These are phyloP conservation scores for Stephania japonica DNA, from an alignment of 164 flowering plant genomes.

Conservation along the genomic window DNA sequence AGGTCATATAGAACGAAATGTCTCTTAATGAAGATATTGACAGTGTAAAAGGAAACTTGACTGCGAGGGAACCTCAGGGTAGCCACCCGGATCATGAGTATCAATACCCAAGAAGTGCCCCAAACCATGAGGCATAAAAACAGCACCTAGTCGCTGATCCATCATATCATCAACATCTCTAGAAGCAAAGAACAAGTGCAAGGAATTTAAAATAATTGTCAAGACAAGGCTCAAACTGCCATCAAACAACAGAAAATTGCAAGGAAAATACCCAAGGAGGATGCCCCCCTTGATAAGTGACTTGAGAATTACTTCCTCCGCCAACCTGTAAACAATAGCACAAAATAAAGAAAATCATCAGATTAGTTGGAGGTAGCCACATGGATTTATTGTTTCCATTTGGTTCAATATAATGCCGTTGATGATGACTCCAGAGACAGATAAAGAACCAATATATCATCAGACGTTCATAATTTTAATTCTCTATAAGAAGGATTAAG, in stretches of 20 bases:
- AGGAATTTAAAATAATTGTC: not conserved
- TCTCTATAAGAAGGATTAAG: too few relatives aligned
- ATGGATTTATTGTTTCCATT: too few relatives aligned
- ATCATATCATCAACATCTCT: slow-evolving; percentile 86
- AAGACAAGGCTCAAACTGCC: not conserved
- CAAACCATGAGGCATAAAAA: slow-evolving; percentile 95
- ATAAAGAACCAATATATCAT: too few relatives aligned
- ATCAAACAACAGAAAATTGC: not conserved
- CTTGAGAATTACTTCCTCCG: slow-evolving; percentile 66
- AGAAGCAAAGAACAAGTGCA: slow-evolving; percentile 10
- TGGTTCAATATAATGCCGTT: too few relatives aligned
- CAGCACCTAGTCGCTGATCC: slow-evolving; percentile 73
- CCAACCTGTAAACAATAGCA: slow-evolving; percentile 47
- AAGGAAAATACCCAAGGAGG: slow-evolving; percentile 53
- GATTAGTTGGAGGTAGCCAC: too few relatives aligned
- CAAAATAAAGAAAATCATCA: not conserved
- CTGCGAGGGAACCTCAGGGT: slow-evolving; percentile 40
- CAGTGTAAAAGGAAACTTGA: not conserved
- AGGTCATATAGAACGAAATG: not conserved
- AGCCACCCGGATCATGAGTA: slow-evolving; percentile 98
- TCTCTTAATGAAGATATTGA: not conserved
- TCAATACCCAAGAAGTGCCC: slow-evolving; percentile 93
- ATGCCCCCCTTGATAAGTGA: slow-evolving; percentile 52
- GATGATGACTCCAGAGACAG: too few relatives aligned
- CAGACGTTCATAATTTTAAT: too few relatives aligned